Percentiles rank a stretch among this genome's conserved stretches.
These are phyloP conservation scores for Pseudonitzschia multiseries DNA, from an alignment of 108 stramenopile species.

Conservation along the genomic window DNA sequence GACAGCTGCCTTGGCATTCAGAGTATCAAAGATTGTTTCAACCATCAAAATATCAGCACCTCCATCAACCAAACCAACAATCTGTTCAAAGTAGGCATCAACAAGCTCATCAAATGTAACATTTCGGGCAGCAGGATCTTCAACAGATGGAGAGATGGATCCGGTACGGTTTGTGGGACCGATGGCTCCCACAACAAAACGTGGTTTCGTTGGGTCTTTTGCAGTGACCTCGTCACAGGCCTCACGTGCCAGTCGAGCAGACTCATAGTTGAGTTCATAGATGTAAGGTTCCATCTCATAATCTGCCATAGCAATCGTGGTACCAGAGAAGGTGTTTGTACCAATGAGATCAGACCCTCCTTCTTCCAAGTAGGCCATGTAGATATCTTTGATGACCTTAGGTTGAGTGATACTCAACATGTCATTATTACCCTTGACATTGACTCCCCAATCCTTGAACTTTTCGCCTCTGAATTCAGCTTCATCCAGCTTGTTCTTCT, in stretches of 20 bases:
- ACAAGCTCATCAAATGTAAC: slow-evolving; percentile 99
- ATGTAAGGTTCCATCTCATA: slow-evolving; percentile 97
- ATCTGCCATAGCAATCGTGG: slow-evolving; percentile 98
- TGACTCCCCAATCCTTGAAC: slow-evolving; percentile 91
- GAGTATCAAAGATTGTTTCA: slow-evolving; percentile 98
- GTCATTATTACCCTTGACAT: slow-evolving; percentile 99
- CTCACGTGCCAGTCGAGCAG: slow-evolving; percentile 93
- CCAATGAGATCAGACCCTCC: slow-evolving; percentile 95
- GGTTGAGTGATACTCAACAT: slow-evolving; percentile 96
- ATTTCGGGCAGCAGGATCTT: slow-evolving; percentile 93
- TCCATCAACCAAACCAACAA: slow-evolving; percentile 94
- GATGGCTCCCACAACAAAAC: slow-evolving; percentile 96
- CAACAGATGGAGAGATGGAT: slow-evolving; percentile 95
- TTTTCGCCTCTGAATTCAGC: slow-evolving; percentile 96
- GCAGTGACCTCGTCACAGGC: slow-evolving; percentile 95
- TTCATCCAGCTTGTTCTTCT: slow-evolving; percentile 91
- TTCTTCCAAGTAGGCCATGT: slow-evolving; percentile 89
- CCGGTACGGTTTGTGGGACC: slow-evolving; percentile 98
- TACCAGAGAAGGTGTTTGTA: slow-evolving; percentile 98
- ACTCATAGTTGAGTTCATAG: slow-evolving; percentile 95
- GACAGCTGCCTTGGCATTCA: slow-evolving; percentile 97
- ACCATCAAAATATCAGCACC: slow-evolving; percentile 97
- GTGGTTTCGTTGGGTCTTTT: slow-evolving; percentile 91
- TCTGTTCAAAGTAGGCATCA: slow-evolving; percentile 94
- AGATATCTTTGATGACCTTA: slow-evolving; percentile 92